phyloP scores from a whole-genome alignment of 768 basidiomycete species.

The Naganishia randhawae region DNA sequence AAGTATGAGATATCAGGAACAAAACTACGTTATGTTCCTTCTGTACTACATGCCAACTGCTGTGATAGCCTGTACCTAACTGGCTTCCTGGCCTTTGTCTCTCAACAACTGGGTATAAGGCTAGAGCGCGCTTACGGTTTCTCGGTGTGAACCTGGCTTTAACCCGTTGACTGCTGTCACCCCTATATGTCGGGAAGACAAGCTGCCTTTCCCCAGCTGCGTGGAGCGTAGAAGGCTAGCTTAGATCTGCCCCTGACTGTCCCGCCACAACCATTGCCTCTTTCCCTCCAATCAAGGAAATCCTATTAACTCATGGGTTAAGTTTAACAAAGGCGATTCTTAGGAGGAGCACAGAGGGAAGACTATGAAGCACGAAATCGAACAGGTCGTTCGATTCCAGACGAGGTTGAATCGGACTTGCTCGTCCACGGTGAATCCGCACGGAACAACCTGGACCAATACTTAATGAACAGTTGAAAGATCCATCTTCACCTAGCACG shows the following conservation, averaged over 20 bases:
- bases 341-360: slow-evolving; percentile 81
- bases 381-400: slow-evolving; percentile 93
- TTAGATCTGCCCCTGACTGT: slow-evolving; percentile 91
- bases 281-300: slow-evolving; percentile 99
- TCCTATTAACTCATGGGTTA: slow-evolving; percentile 93
- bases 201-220: slow-evolving; percentile 79
- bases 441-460: slow-evolving; percentile 99
- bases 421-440: slow-evolving; percentile 98
- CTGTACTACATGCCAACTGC: no score
- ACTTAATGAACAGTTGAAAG: slow-evolving; percentile 91
- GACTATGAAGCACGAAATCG: slow-evolving; percentile 97
- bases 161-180: slow-evolving; percentile 92
- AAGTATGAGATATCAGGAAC: slow-evolving; percentile 26
- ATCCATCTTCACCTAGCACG: slow-evolving; percentile 97
- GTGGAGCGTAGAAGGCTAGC: slow-evolving; percentile 80
- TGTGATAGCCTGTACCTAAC: no score
- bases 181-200: slow-evolving; percentile 78
- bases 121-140: no score
- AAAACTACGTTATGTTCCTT: no score
- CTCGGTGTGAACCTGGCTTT: no score
- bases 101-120: no score
- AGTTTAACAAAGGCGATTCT: slow-evolving; percentile 85
- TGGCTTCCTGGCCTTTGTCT: no score
- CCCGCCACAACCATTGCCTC: slow-evolving; percentile 98
- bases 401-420: slow-evolving; percentile 89